phyloP scores from a whole-genome alignment of 2,329 filamentous ascomycete genomes.

The Trematosphaeria pertusa region DNA sequence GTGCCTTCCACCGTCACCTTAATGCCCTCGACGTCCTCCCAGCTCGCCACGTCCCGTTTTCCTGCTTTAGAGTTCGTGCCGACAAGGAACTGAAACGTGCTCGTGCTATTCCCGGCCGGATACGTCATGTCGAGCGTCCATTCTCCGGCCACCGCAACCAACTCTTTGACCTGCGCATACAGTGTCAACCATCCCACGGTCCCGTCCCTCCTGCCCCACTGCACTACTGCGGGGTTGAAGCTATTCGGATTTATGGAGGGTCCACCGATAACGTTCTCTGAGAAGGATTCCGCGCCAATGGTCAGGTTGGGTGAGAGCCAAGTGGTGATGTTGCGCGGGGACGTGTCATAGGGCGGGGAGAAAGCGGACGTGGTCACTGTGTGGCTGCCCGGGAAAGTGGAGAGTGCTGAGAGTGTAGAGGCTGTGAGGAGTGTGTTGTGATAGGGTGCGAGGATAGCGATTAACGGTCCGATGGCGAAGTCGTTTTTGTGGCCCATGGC shows the following conservation, averaged over 20 bases:
- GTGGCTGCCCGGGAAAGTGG: constrained; percentile 61
- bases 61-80: constrained; percentile 52
- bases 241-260: constrained; percentile 58
- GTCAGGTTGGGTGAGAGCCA: constrained; percentile 65
- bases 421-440: constrained; percentile 58
- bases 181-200: constrained; percentile 39
- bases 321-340: constrained; percentile 64
- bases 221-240: constrained; percentile 67
- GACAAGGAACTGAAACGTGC: constrained; percentile 60
- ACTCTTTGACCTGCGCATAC: constrained; percentile 33
- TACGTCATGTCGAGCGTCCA: constrained; percentile 60
- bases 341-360: constrained; percentile 65
- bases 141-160: constrained; percentile 29
- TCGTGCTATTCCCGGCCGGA: constrained; percentile 58
- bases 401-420: constrained; percentile 48
- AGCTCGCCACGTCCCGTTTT: constrained; percentile 54
- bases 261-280: constrained; percentile 64
- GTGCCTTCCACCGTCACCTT: constrained; percentile 56
- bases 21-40: constrained; percentile 59
- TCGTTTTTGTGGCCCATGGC: constrained; percentile 67
- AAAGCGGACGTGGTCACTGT: constrained; percentile 61
- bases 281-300: constrained; percentile 67
- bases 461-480: constrained; percentile 64
- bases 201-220: constrained; percentile 57
- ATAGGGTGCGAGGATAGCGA: constrained; percentile 61